phyloP scores from a whole-genome alignment of 23 red algal species.

The Agarophyton chilense region DNA sequence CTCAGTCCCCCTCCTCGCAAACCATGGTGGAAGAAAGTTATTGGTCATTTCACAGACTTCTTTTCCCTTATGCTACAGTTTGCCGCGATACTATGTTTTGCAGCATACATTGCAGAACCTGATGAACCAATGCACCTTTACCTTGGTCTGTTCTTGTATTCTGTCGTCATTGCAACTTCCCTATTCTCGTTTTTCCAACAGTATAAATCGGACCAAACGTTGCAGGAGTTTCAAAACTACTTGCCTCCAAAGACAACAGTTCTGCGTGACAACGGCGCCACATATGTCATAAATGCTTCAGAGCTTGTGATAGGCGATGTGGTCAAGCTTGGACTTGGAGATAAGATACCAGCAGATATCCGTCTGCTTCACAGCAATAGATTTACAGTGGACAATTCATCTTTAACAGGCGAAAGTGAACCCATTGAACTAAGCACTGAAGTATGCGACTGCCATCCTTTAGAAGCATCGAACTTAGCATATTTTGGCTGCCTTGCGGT shows the following conservation, averaged over 20 bases:
- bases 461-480: conserved; percentile 73
- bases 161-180: conserved; percentile 60
- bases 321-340: conserved; percentile 65
- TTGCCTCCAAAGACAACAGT: conserved; percentile 66
- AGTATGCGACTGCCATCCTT: neutral
- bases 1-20: conserved; percentile 38
- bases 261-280: conserved; percentile 65
- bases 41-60: conserved; percentile 72
- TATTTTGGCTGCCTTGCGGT: conserved; percentile 79
- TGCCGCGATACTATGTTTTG: conserved; percentile 36
- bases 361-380: conserved; percentile 52
- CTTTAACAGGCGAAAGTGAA: conserved; percentile 84
- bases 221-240: conserved; percentile 63
- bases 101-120: conserved; percentile 29
- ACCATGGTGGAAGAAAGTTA: conserved; percentile 51
- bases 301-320: conserved; percentile 86
- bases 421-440: conserved; percentile 17
- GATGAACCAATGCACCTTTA: conserved; percentile 71
- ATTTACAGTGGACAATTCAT: conserved; percentile 81
- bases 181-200: conserved; percentile 69
- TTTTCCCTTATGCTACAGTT: conserved; percentile 74
- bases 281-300: conserved; percentile 47
- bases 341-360: conserved; percentile 84
- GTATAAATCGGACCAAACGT: conserved; percentile 50
- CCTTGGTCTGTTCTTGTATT: conserved; percentile 45